Conservation (phyloP, 306 rosid genomes). For the Coriaria nepalensis region DNA sequence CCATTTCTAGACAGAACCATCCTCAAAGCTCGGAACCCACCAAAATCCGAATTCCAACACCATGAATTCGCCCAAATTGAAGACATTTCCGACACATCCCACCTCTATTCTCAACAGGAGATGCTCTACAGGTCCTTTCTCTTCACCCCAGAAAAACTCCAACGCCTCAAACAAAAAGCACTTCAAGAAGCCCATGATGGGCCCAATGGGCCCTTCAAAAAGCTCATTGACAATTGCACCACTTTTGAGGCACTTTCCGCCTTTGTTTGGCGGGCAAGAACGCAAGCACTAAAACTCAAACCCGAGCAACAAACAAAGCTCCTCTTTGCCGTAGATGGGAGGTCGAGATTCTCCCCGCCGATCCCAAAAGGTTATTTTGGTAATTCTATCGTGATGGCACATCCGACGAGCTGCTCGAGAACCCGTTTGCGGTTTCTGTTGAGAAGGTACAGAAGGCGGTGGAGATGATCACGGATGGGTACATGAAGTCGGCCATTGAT, state of each 20-base stretch:
- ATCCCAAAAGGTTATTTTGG: conserved; percentile 62
- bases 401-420: conserved; percentile 41
- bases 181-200: conserved; percentile 27
- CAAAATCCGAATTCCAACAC: conserved; percentile 43
- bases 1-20: conserved; percentile 57
- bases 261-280: conserved; percentile 80
- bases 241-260: conserved; percentile 61
- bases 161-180: conserved; percentile 41
- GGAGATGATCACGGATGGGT: conserved; percentile 38
- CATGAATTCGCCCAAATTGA: conserved; percentile 49
- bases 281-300: conserved; percentile 40
- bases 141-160: conserved; percentile 41
- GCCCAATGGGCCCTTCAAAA: too few relatives aligned
- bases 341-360: conserved; percentile 51
- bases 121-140: conserved; percentile 40
- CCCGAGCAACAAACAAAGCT: conserved; percentile 62
- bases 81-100: conserved; percentile 41
- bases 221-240: conserved; percentile 38
- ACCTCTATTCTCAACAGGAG: conserved; percentile 33
- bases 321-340: conserved; percentile 68
- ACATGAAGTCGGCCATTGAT: conserved; percentile 74
- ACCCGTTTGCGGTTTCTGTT: conserved; percentile 39
- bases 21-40: conserved; percentile 54
- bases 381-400: conserved; percentile 52
- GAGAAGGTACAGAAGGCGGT: conserved; percentile 43